Evolutionary conservation across 2,329 filamentous ascomycete species (phyloP).

Genomic region (Botryotinia convoluta): DNA sequence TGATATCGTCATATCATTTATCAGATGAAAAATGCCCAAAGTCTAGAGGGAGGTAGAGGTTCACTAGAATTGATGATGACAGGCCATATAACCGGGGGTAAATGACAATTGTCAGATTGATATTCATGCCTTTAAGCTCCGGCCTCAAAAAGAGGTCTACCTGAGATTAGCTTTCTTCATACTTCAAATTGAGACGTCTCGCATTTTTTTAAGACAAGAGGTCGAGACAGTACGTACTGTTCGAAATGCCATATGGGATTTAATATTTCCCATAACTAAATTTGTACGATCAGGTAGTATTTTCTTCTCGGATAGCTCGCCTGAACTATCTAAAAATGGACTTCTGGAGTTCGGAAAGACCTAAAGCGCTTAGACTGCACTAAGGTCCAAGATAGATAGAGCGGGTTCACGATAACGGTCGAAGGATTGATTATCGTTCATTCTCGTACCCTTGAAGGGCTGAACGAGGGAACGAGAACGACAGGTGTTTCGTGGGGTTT

Average conservation of each 20-base stretch:
- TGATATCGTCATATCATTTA: neutral
- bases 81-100: neutral
- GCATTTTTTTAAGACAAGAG: neutral
- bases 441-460: neutral
- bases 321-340: conserved; percentile 1
- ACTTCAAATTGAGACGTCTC: neutral
- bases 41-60: neutral
- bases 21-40: neutral
- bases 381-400: neutral
- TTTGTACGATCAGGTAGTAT: neutral
- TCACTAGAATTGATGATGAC: neutral
- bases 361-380: conserved; percentile 1
- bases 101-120: neutral
- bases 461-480: neutral
- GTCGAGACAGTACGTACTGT: neutral
- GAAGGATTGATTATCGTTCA: neutral
- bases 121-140: conserved; percentile 4
- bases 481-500: neutral
- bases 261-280: neutral
- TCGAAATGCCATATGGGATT: neutral
- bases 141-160: conserved; percentile 6
- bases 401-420: neutral
- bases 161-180: conserved; percentile 11
- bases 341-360: neutral
- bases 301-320: neutral